These are phyloP conservation scores for Umbelopsis vinacea DNA, from an alignment of 192 early-diverging fungal genomes.

Conservation along the genomic window DNA sequence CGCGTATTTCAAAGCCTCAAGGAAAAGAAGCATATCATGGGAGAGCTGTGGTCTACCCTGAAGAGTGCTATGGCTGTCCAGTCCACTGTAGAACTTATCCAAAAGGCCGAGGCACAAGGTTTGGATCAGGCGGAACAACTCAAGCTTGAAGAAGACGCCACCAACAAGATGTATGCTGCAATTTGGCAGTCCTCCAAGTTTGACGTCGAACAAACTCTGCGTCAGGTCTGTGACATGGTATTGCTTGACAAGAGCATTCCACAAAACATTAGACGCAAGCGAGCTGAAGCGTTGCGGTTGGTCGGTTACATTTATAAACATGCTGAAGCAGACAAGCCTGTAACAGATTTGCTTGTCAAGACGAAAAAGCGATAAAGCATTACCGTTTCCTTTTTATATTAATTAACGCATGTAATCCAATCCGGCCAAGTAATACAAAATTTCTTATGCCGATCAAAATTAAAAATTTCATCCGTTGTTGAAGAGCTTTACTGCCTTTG, in stretches of 20 bases:
- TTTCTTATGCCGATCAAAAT: too few species aligned
- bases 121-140: constrained; percentile 39
- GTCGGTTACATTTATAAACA: constrained; percentile 46
- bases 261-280: constrained; percentile 28
- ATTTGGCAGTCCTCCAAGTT: constrained; percentile 48
- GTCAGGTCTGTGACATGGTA: constrained; percentile 41
- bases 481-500: too few species aligned
- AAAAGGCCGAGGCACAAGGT: constrained; percentile 34
- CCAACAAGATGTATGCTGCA: constrained; percentile 35
- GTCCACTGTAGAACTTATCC: constrained; percentile 28
- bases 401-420: neutral
- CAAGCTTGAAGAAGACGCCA: constrained; percentile 43
- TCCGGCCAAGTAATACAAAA: neutral
- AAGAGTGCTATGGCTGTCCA: constrained; percentile 42
- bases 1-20: constrained; percentile 39
- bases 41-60: constrained; percentile 39
- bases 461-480: too few species aligned
- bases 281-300: constrained; percentile 42
- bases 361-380: constrained; percentile 25
- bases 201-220: constrained; percentile 43
- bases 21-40: constrained; percentile 58
- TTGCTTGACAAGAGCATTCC: constrained; percentile 37
- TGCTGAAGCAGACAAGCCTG: constrained; percentile 39
- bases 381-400: neutral
- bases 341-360: constrained; percentile 29